Percentiles rank a stretch among this genome's conserved stretches.
phyloP scores from a whole-genome alignment of 2,329 filamentous ascomycete species.

The Emergomyces orientalis region DNA sequence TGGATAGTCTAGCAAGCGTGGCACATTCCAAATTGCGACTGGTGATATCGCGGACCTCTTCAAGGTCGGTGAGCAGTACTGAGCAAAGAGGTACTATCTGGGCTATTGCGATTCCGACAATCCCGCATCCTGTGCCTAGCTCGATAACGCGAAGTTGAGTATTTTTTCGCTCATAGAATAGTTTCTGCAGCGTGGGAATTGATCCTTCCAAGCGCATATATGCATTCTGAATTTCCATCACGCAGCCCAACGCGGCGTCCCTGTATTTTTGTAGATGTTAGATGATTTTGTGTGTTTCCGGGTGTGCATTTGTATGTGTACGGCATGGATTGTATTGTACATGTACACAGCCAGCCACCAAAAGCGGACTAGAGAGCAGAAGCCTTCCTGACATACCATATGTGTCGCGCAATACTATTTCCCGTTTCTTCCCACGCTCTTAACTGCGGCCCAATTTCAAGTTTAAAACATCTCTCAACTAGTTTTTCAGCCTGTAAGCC shows the following conservation, averaged over 20 bases:
- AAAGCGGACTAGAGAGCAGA: neutral
- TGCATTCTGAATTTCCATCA: conserved; percentile 43
- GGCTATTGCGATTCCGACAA: conserved; percentile 56
- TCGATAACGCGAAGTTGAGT: conserved; percentile 47
- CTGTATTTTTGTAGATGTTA: conserved; percentile 20
- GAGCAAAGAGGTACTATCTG: conserved; percentile 44
- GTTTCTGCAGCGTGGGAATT: conserved; percentile 26
- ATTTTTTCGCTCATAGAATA: conserved; percentile 22
- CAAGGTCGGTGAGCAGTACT: conserved; percentile 55
- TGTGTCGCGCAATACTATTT: conserved; percentile 62
- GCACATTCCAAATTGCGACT: conserved; percentile 45
- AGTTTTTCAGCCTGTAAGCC: conserved; percentile 41
- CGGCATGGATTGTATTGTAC: neutral
- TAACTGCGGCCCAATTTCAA: conserved; percentile 25
- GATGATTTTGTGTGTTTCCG: neutral
- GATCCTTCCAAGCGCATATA: conserved; percentile 24
- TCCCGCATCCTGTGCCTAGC: conserved; percentile 59
- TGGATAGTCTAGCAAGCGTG: conserved; percentile 35
- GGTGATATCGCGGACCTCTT: conserved; percentile 54
- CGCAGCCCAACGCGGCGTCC: conserved; percentile 52
- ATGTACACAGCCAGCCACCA: neutral
- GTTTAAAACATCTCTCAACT: conserved; percentile 47
- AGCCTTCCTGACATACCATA: conserved; percentile 47
- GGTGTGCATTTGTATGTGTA: neutral
- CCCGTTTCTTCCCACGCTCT: conserved; percentile 60